phyloP scores from a whole-genome alignment of 495 filamentous ascomycete species.

The Aspergillus avenaceus region DNA sequence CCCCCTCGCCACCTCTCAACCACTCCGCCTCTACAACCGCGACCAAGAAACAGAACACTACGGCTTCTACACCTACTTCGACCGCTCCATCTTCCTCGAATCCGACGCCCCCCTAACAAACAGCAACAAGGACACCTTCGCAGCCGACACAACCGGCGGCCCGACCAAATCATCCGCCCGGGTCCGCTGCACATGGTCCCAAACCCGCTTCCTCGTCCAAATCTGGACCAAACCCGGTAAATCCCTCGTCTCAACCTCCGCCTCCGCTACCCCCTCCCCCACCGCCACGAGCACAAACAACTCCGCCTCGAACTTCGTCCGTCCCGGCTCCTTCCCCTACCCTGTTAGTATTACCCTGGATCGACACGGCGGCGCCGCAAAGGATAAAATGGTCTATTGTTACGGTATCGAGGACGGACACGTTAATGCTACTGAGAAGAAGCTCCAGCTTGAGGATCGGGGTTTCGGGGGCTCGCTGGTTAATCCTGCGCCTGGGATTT shows the following conservation, averaged over 20 bases:
- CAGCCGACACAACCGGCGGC: slow-evolving; percentile 64
- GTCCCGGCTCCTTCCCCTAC: slow-evolving; percentile 79
- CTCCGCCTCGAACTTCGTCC: slow-evolving; percentile 50
- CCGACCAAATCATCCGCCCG: slow-evolving; percentile 54
- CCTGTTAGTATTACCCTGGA: slow-evolving; percentile 78
- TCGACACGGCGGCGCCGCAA: slow-evolving; percentile 65
- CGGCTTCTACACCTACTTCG: slow-evolving; percentile 89
- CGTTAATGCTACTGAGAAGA: slow-evolving; percentile 47
- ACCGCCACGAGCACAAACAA: slow-evolving; percentile 19
- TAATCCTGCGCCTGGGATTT: slow-evolving; percentile 51
- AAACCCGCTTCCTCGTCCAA: slow-evolving; percentile 82
- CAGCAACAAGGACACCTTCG: slow-evolving; percentile 24
- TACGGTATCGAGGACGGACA: slow-evolving; percentile 55
- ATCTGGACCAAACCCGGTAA: slow-evolving; percentile 71
- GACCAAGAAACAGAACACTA: slow-evolving; percentile 79
- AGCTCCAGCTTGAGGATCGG: slow-evolving; percentile 56
- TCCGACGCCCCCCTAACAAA: slow-evolving; percentile 39
- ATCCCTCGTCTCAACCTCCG: slow-evolving; percentile 33
- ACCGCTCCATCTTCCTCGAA: slow-evolving; percentile 78
- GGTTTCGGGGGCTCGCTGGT: slow-evolving; percentile 56
- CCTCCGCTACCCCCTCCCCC: slow-evolving; percentile 1
- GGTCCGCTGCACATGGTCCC: slow-evolving; percentile 71
- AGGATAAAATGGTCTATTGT: slow-evolving; percentile 66
- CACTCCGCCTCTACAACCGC: slow-evolving; percentile 80
- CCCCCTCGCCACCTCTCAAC: slow-evolving; percentile 67